phyloP scores from a whole-genome alignment of 1,139 yeast species.

The Geotrichum klebahnii region DNA sequence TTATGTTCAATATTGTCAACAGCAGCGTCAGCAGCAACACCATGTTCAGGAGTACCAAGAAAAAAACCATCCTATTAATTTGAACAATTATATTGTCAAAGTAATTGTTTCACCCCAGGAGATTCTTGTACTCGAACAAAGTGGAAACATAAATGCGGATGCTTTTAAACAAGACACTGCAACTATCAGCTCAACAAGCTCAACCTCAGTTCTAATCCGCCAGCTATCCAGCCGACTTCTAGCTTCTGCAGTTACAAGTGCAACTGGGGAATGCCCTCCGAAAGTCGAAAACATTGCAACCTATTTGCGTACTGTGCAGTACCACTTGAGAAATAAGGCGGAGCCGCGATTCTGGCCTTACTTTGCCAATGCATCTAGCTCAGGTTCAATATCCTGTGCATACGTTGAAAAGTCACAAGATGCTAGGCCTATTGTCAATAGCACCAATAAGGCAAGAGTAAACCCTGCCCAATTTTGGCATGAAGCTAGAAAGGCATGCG shows the following conservation, averaged over 20 bases:
- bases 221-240: constrained; percentile 7
- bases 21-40: background rate
- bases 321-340: constrained; percentile 15
- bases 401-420: constrained; percentile 8
- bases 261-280: constrained; percentile 16
- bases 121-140: constrained; percentile 8
- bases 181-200: constrained; percentile 6
- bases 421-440: constrained; percentile 3
- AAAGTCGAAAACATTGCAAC: constrained; percentile 14
- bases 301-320: constrained; percentile 15
- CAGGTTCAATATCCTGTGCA: constrained; percentile 9
- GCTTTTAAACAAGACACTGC: background rate
- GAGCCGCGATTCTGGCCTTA: constrained; percentile 15
- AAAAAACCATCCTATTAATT: constrained; percentile 10
- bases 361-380: constrained; percentile 14
- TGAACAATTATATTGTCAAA: constrained; percentile 10
- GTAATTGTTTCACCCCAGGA: constrained; percentile 16
- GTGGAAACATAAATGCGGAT: background rate
- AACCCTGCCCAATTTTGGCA: constrained; percentile 16
- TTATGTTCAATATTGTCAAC: background rate
- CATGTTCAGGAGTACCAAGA: constrained; percentile 6
- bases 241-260: background rate
- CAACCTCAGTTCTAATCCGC: constrained; percentile 8
- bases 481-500: constrained; percentile 9
- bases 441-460: background rate